These are phyloP conservation scores for Dictyostelium firmibasis DNA, from an alignment of 78 protist species.

Conservation along the genomic window DNA sequence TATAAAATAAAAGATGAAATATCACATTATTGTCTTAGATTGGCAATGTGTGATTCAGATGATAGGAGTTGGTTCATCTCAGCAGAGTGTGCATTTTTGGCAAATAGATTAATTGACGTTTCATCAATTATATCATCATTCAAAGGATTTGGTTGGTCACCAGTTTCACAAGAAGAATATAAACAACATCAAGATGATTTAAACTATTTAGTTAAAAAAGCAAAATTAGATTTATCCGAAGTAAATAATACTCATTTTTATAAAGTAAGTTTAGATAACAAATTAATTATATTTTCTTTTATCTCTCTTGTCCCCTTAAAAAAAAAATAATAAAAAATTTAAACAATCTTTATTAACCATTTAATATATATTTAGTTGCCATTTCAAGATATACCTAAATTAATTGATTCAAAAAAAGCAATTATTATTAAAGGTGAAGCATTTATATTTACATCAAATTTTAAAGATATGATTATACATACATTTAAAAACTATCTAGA, in stretches of 20 bases:
- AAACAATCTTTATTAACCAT: no score
- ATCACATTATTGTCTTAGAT: constrained; percentile 43
- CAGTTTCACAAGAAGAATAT: constrained; percentile 13
- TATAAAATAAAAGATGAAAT: constrained; percentile 20
- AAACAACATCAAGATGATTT: not conserved
- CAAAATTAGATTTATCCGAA: not conserved
- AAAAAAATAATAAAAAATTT: not conserved
- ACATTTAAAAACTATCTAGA: not conserved
- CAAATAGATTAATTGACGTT: not conserved
- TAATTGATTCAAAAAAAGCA: constrained; percentile 5
- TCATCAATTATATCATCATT: not conserved
- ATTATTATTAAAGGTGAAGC: constrained; percentile 27
- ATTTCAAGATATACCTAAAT: constrained; percentile 41
- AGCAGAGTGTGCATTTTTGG: not conserved
- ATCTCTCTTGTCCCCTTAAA: not conserved
- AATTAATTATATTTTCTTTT: no score
- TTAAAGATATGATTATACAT: constrained; percentile 9
- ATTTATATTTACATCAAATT: not conserved
- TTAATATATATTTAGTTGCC: constrained; percentile 22
- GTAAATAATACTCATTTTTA: not conserved
- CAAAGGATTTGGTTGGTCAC: constrained; percentile 32
- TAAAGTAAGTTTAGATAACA: constrained; percentile 25
- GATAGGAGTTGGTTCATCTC: constrained; percentile 53
- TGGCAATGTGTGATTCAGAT: constrained; percentile 43
- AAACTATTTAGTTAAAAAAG: not conserved